phyloP scores from a whole-genome alignment of 1,284 basidiomycete species.

The Ganoderma sinense region DNA sequence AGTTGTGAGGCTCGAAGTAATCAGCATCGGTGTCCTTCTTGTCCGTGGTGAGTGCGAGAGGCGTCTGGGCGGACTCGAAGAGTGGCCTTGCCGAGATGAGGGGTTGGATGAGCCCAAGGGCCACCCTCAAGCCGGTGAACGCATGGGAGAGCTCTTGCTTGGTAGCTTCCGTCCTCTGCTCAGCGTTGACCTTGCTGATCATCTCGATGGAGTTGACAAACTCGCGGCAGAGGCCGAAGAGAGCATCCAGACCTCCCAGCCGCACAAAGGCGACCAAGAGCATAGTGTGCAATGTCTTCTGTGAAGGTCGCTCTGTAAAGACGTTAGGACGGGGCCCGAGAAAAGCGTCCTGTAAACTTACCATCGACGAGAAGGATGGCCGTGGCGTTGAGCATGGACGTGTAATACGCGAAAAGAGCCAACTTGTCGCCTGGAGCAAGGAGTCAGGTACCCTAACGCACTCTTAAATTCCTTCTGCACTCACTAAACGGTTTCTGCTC shows the following conservation, averaged over 20 bases:
- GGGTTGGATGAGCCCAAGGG: conserved; percentile 79
- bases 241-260: conserved; percentile 74
- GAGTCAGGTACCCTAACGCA: conserved; percentile 12
- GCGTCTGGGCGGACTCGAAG: conserved; percentile 87
- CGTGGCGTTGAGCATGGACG: conserved; percentile 80
- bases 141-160: conserved; percentile 77
- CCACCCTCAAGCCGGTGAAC: conserved; percentile 84
- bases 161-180: conserved; percentile 63
- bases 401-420: conserved; percentile 71
- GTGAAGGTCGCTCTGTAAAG: conserved; percentile 71
- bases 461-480: conserved; percentile 11
- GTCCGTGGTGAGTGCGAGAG: conserved; percentile 75
- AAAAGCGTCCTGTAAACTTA: conserved; percentile 43
- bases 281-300: conserved; percentile 84
- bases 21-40: conserved; percentile 78
- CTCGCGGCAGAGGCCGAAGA: conserved; percentile 67
- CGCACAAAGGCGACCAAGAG: conserved; percentile 81
- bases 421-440: conserved; percentile 54
- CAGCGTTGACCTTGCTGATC: conserved; percentile 53
- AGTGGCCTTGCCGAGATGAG: conserved; percentile 84
- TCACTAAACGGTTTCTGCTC: conserved; percentile 63
- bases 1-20: conserved; percentile 87
- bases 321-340: not conserved
- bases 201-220: conserved; percentile 68
- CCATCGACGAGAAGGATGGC: conserved; percentile 87